Evolutionary conservation across 2,329 filamentous ascomycete species (phyloP), one percentile per base, ranked within the genome.

Genomic region (Fusarium abutilonis): DNA sequence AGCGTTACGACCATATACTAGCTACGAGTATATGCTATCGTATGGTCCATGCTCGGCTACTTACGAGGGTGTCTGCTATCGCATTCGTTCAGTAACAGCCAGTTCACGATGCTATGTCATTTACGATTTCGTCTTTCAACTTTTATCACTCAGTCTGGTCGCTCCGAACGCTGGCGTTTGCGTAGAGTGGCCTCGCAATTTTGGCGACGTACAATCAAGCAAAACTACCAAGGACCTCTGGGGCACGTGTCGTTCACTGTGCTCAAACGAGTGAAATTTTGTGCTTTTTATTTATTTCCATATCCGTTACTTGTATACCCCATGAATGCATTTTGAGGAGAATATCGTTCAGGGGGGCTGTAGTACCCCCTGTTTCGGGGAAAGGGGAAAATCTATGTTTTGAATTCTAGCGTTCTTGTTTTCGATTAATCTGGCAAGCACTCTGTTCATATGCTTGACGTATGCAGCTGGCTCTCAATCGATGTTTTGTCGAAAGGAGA

Each of bases 91-190:
- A 60, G 45, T 58, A 54, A 52, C 45, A 60, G 58, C 64, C 65
- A 65, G 70, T 47, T 71, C 65, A 77, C 64, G 75, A 77, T 65
- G 67, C 68, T 48, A 77, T 66, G 74, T 72, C 67, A 57, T 70
- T 73, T 67, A 76, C 67, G 74, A 75, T 55, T 50, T 64, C 53
- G 42, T 42, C 41, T 59, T 56, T 62, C 46, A 42, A 46, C 56
- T 45, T 45, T 54, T 61, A 56, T 39, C 46, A 53, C 53, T 35
- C 47, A 46, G 43, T 46, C 49, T 52, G 44, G 54, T 59, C 48
- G 52, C 54, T 57, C 53, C 52, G 35, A 62, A 61, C 50, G 50
- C 53, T 55, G 60, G 56, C 60, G 46, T 56, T 66, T 43, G 32
- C 44, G 36, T 46, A 52, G 35, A 44, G 56, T 50, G 49, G 54